Percentiles rank a stretch among this genome's conserved stretches.
Evolutionary conservation across 768 basidiomycete species (phyloP).

Genomic region (Suillus bovinus): DNA sequence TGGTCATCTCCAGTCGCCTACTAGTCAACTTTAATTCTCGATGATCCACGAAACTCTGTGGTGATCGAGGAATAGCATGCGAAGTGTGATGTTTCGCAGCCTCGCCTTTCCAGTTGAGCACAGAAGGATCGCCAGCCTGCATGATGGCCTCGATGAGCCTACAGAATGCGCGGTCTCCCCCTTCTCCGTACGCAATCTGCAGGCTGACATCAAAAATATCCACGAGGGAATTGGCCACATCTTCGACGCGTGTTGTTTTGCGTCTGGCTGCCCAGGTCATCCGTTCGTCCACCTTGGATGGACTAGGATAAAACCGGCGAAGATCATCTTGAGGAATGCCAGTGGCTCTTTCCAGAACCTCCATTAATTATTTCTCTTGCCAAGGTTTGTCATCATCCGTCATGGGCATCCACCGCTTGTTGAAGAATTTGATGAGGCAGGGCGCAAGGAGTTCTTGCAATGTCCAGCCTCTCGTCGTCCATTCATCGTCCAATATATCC

Average conservation of each 20-base stretch:
- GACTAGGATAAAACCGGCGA: not conserved
- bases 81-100: too few species aligned
- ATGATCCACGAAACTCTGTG: too few species aligned
- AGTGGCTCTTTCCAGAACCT: not conserved
- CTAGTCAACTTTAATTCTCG: too few species aligned
- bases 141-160: too few species aligned
- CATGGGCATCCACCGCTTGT: not conserved
- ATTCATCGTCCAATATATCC: not conserved
- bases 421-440: not conserved
- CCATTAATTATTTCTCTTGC: not conserved
- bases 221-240: slow-evolving; percentile 19
- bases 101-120: too few species aligned
- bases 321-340: not conserved
- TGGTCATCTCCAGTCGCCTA: too few species aligned
- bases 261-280: slow-evolving; percentile 19
- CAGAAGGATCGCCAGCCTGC: too few species aligned
- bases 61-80: too few species aligned
- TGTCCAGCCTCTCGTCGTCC: not conserved
- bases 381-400: not conserved
- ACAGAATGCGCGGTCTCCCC: too few species aligned
- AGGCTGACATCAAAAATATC: slow-evolving; percentile 16
- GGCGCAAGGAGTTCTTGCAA: not conserved
- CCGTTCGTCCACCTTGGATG: not conserved
- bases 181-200: too few species aligned
- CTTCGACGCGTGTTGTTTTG: slow-evolving; percentile 17